phyloP scores from a whole-genome alignment of 2,329 filamentous ascomycete genomes.

The Paracorniculantispora psalliotae region DNA sequence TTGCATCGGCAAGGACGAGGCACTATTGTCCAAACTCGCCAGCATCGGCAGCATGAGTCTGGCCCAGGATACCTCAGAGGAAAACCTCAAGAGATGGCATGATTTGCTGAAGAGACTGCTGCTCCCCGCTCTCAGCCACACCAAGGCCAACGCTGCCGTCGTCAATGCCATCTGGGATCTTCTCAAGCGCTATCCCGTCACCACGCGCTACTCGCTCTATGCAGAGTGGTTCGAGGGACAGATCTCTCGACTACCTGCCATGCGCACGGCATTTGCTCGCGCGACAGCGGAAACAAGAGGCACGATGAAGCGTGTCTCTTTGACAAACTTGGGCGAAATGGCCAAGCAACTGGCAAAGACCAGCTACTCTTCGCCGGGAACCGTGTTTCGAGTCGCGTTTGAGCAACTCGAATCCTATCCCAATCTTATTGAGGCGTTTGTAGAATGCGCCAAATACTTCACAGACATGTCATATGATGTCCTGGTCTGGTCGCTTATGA shows the following conservation, averaged over 20 bases:
- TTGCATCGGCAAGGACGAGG: constrained; percentile 79
- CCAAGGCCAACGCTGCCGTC: constrained; percentile 74
- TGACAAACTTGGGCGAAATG: constrained; percentile 81
- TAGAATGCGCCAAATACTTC: constrained; percentile 92
- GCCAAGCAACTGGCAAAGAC: constrained; percentile 85
- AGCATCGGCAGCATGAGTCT: constrained; percentile 78
- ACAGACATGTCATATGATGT: constrained; percentile 90
- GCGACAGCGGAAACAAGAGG: constrained; percentile 76
- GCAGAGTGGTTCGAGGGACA: constrained; percentile 85
- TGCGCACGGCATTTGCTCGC: constrained; percentile 72
- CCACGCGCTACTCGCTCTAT: constrained; percentile 81
- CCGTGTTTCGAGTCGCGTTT: constrained; percentile 85
- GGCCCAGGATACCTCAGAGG: constrained; percentile 60
- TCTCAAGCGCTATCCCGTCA: constrained; percentile 70
- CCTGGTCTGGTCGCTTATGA: constrained; percentile 86
- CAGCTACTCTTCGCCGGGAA: constrained; percentile 83
- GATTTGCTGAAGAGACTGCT: constrained; percentile 77
- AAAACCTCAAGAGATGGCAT: constrained; percentile 75
- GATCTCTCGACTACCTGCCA: constrained; percentile 69
- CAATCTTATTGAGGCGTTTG: constrained; percentile 90
- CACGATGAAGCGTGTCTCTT: constrained; percentile 82
- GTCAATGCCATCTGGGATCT: constrained; percentile 85
- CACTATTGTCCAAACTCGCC: constrained; percentile 74
- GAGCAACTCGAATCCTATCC: constrained; percentile 90
- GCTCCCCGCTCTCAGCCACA: constrained; percentile 83